These are phyloP conservation scores for Porphyrellus cyaneotinctus DNA, from an alignment of 768 basidiomycete genomes.

Conservation along the genomic window DNA sequence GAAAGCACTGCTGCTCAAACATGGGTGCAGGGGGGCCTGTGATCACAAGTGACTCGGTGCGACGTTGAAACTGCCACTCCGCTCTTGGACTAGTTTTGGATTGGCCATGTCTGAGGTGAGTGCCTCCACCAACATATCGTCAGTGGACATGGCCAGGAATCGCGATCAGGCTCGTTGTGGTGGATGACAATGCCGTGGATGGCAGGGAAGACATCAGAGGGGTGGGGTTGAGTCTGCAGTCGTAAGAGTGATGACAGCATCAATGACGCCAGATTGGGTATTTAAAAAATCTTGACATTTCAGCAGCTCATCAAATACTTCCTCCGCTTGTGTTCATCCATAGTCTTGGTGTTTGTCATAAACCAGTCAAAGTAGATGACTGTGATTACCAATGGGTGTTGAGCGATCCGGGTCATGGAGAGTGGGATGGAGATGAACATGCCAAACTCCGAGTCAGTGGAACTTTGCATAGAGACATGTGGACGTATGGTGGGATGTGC, in stretches of 20 bases:
- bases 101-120: constrained; percentile 30
- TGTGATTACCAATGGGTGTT: constrained; percentile 16
- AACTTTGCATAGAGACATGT: constrained; percentile 17
- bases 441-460: constrained; percentile 53
- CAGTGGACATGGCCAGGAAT: constrained; percentile 32
- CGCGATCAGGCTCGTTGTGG: constrained; percentile 32
- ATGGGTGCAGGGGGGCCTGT: constrained; percentile 20
- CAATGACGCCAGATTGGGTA: neutral
- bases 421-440: constrained; percentile 58
- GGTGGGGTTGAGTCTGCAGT: neutral
- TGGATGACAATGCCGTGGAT: neutral
- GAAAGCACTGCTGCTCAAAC: constrained; percentile 21
- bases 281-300: constrained; percentile 58
- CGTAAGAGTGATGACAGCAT: neutral
- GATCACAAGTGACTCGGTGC: constrained; percentile 4
- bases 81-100: constrained; percentile 5
- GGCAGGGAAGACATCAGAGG: neutral
- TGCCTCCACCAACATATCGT: constrained; percentile 37
- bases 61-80: constrained; percentile 12
- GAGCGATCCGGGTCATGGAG: neutral
- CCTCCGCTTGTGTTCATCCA: constrained; percentile 50
- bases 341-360: constrained; percentile 50
- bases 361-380: constrained; percentile 59
- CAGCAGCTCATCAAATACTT: constrained; percentile 60
- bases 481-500: neutral